Evolutionary conservation across 306 rosid species (phyloP), one percentile per base, ranked within the genome.

Genomic region (Phaseolus lunatus): DNA sequence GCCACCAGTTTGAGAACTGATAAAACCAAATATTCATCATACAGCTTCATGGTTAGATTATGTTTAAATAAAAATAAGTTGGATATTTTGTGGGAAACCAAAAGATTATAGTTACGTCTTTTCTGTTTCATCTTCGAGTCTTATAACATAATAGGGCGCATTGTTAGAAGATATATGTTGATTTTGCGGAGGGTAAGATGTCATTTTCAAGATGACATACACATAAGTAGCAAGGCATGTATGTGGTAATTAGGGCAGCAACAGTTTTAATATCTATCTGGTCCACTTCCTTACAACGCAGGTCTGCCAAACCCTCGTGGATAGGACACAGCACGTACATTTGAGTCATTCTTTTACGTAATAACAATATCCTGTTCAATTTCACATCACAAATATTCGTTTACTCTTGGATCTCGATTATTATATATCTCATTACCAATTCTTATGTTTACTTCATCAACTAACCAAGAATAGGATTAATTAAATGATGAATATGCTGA

Each of bases 161-260:
- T 11, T 37, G 16, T 37, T 63, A 59, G 11, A 37, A 37, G 5
- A 18, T 3, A 67, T 23, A 41, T 8, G 76, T 74, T 74, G 31
- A 75, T 68, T 56, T 57, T 66, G 45, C 4, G 78, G 80, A 73
- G 33, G 89, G 88, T 81, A 86, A 79, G 88, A 48, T 85, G 90
- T 86, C 88, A 24, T 73, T 61, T 75, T 90, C 82, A 85, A 78
- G 5, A 73, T 82, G 76, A 65, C 75, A 80, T 26, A 78, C 85
- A 82, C 85, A 82, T 81, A 84, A 88, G 91, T 78, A 82, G 90
- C 83, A 84, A 85, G 74, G 75, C 86, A 87, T 87, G 91, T 78
- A 78, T 27, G 69, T 88, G 96, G 88, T 85, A 64, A 87, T 85
- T 80, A 78, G 79, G 85, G 88, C 85, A 85, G 88, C 83, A 88